A percentile compares a stretch with the other conserved stretches of the same genome.
These are phyloP conservation scores for Ephemerocybe angulata DNA, from an alignment of 768 basidiomycete species.

Conservation along the genomic window DNA sequence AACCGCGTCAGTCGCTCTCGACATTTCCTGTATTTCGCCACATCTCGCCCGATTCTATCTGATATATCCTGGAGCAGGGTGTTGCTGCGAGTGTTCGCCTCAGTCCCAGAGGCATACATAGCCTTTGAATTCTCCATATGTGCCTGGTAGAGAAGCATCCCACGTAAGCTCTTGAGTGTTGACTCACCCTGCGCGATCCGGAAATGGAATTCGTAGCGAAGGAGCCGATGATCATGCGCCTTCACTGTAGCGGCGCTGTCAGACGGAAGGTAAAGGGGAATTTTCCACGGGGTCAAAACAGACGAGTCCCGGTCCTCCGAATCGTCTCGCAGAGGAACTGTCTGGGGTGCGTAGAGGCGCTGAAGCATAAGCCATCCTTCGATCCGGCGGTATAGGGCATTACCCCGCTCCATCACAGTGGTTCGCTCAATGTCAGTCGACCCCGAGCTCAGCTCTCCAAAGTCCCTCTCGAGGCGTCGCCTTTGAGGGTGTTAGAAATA, in stretches of 20 bases:
- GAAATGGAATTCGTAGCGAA: slow-evolving; percentile 23
- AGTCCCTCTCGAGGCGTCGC: background rate
- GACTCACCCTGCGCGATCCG: slow-evolving; percentile 27
- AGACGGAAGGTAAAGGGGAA: slow-evolving; percentile 21
- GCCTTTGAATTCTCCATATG: slow-evolving; percentile 30
- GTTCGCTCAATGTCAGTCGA: too few relatives aligned
- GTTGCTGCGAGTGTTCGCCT: slow-evolving; percentile 19
- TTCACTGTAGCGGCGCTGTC: background rate
- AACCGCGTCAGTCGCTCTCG: slow-evolving; percentile 5
- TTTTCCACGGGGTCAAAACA: background rate
- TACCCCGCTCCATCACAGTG: too few relatives aligned
- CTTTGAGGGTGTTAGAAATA: background rate
- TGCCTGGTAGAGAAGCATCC: slow-evolving; percentile 22
- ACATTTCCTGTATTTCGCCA: slow-evolving; percentile 11
- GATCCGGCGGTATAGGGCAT: too few relatives aligned
- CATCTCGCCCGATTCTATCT: slow-evolving; percentile 12
- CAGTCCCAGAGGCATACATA: slow-evolving; percentile 21
- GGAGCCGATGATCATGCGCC: slow-evolving; percentile 5
- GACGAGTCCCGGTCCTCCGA: background rate
- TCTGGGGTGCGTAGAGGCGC: background rate
- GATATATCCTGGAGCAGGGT: slow-evolving; percentile 14
- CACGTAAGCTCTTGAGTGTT: slow-evolving; percentile 24
- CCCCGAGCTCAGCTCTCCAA: too few relatives aligned
- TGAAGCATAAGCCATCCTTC: background rate
- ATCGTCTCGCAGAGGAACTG: slow-evolving; percentile 10